Base-by-base conservation (phyloP, 192 early-diverging fungal genomes). In the Coemansia sp. region DNA sequence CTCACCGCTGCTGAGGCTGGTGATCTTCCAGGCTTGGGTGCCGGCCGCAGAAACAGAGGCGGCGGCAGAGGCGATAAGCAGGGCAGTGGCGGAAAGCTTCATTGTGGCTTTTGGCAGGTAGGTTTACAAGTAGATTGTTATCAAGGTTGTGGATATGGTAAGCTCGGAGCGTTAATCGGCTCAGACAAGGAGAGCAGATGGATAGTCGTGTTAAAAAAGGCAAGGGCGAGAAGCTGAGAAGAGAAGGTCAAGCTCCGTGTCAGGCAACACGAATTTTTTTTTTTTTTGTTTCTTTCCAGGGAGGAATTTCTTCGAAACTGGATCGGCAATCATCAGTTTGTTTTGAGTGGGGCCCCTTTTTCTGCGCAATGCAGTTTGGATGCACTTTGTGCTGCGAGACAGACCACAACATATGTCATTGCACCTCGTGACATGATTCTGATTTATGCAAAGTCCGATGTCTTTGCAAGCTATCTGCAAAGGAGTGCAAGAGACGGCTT, bases 251-350 rank as follows among this genome's bases (percentile, higher is more conserved):
- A 12, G 49, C 38, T 60, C 59, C 8, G 62, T 67, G n/a, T 38
- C 35, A 51, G 84, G 85, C 83, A 32, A 93, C 67, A 83, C 86
- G 81, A 16, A 67, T 50, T 4, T 19, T 59, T 69, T 4, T 50
- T 4, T 19, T 59, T 69, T 4, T 56, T 58, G 28, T 80, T 65
- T 60, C 69, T 76, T 55, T 77, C 73, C 32, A 55, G 65, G 11
- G 77, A 53, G 14, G 71, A 65, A 46, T 54, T 55, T 38, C n/a
- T 4, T 11, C 12, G n/a, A 38, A 14, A 38, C 10, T 38, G 35
- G 35, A 38, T 38, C 35, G 35, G 5, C 35, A 38, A 38, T 38
- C 8, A 2, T 16, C 35, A 38, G 35, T 16, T n/a, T 11, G 11
- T 8, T 38, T 38, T 38, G 35, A 9, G 35, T 38, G 12, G n/a